Conservation (phyloP, 257 asterid genomes). For the Buddleja alternifolia region DNA sequence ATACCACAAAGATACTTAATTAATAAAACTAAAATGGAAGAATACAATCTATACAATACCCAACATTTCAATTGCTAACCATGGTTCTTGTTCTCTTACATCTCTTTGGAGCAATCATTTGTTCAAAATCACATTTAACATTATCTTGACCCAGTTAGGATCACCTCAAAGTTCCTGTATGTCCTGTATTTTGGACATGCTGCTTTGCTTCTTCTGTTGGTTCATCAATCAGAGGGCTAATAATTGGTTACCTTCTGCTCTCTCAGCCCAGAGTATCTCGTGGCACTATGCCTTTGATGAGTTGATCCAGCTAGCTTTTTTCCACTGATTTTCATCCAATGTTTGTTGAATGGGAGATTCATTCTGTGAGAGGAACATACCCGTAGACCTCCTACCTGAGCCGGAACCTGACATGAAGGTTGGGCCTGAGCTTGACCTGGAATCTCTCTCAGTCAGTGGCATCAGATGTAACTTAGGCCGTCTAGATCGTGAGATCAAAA, state of each 20-base stretch:
- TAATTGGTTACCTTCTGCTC: conserved; percentile 7
- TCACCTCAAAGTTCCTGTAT: neutral
- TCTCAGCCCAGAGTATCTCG: neutral
- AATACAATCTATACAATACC: neutral
- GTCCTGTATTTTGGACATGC: neutral
- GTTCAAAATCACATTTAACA: neutral
- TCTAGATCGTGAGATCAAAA: neutral
- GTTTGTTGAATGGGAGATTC: neutral
- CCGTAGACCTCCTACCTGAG: conserved; percentile 3
- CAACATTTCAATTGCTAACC: neutral
- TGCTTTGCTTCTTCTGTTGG: neutral
- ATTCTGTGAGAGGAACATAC: neutral
- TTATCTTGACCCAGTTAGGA: neutral
- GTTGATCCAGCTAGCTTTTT: neutral
- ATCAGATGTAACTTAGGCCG: neutral
- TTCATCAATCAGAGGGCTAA: conserved; percentile 3
- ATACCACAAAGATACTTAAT: neutral
- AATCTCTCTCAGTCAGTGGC: neutral
- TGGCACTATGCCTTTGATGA: conserved; percentile 13
- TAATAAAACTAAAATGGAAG: neutral
- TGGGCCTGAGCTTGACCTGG: conserved; percentile 9
- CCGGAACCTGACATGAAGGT: conserved; percentile 9
- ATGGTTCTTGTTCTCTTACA: conserved; percentile 15
- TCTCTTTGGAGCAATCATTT: neutral
- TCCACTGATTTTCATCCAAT: neutral